A percentile compares a stretch with the other conserved stretches of the same genome.
Evolutionary conservation across 371 early-diverging fungal species (phyloP).

Genomic region (Blakeslea trispora): DNA sequence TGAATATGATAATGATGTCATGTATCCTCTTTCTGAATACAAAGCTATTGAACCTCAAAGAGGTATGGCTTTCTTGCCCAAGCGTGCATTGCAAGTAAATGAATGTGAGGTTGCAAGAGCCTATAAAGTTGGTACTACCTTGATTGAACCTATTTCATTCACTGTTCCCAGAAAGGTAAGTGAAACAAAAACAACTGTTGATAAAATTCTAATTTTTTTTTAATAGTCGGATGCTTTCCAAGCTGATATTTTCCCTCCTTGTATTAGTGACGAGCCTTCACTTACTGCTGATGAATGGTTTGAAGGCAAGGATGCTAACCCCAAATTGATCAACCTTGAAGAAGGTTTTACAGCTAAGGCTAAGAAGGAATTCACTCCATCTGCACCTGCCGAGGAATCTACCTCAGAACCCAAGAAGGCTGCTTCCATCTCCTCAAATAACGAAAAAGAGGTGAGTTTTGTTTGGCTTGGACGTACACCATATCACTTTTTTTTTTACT

Average conservation of each 20-base stretch:
- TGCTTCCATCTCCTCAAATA: constrained; percentile 23
- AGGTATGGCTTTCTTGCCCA: constrained; percentile 93
- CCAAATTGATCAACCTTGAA: constrained; percentile 83
- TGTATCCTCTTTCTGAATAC: constrained; percentile 84
- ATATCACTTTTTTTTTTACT: background rate
- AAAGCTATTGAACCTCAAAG: constrained; percentile 92
- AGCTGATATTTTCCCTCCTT: constrained; percentile 91
- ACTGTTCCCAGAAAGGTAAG: constrained; percentile 93
- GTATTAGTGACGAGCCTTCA: constrained; percentile 80
- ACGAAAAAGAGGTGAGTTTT: constrained; percentile 65
- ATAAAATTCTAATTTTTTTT: constrained; percentile 9
- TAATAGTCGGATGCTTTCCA: constrained; percentile 94
- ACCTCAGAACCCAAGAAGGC: constrained; percentile 23
- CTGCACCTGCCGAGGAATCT: constrained; percentile 58
- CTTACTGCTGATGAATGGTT: constrained; percentile 92
- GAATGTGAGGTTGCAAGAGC: constrained; percentile 93
- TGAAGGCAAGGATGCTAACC: constrained; percentile 78
- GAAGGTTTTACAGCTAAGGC: constrained; percentile 70
- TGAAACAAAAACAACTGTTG: background rate
- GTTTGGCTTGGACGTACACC: too few relatives aligned
- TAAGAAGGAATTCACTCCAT: constrained; percentile 76
- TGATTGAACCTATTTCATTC: constrained; percentile 96
- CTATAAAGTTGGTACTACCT: constrained; percentile 84
- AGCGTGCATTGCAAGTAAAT: constrained; percentile 83
- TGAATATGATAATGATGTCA: constrained; percentile 87